Base-by-base conservation (phyloP, 768 basidiomycete genomes). In the Termitomyces heimii region DNA sequence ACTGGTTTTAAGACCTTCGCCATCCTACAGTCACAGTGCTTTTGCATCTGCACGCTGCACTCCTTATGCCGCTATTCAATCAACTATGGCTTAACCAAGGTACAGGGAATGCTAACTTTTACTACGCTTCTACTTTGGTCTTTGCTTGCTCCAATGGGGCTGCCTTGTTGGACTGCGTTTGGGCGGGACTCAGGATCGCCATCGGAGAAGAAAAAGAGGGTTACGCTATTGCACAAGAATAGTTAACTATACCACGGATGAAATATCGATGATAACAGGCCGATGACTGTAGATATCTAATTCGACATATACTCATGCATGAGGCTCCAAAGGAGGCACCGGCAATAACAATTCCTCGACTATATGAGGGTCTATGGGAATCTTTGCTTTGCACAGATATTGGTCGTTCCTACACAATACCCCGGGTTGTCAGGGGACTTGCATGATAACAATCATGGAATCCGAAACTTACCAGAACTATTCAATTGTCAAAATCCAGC, bases 71-170 rank as follows among this genome's bases (percentile, higher is more conserved):
- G 0, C 78, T 97, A 31, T 95, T 98, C 70, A 86, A 96, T 66
- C 82, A 91, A 58, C 76, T 98, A 2, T 99, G 97, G 96, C 81
- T 98, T 6, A 78, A 77, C 9, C 88, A 93, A 56, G 94, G 94
- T 1, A 91, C 93, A 5, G 97, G 94, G 2, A 98, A 99, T 66
- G 94, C 96, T 46, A 98, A 98, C 70, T 99, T 99, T 73, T 98
- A 92, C 74, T 99, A 98, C 65, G 97, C 97, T 0, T 86, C 89
- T 4, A 98, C 94, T 2, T 77, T 98, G 59, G 96, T 99, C 16
- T 94, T 94, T 70, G 94, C 93, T 0, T 80, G 94, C 61, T 89
- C 86, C 3, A 88, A 91, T 61, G 94, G 92, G 0, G 82, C 89
- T n/a, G 88, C 88, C 18, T 65, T 94, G 13, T 75, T 93, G 2